These are phyloP conservation scores for Trichophyton equinum DNA, from an alignment of 2,329 filamentous ascomycete genomes.

Conservation along the genomic window DNA sequence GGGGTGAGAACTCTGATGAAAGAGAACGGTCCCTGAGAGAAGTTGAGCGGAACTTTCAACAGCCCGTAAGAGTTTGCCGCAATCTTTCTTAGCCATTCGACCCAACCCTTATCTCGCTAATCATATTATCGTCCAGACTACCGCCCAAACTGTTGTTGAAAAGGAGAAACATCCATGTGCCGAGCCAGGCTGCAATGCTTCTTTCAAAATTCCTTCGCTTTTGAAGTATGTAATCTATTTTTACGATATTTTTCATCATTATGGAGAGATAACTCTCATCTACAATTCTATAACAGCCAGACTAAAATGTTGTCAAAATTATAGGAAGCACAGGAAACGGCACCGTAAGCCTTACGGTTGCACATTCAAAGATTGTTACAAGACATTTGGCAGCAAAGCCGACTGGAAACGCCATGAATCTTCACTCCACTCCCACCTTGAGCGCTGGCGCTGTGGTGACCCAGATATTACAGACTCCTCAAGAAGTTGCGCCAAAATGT, in stretches of 20 bases:
- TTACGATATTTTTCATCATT: slow-evolving; percentile 14
- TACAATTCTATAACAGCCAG: neutral
- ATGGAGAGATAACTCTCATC: too few species aligned
- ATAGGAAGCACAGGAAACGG: slow-evolving; percentile 70
- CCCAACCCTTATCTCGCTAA: neutral
- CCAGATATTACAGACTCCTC: slow-evolving; percentile 17
- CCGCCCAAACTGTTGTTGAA: neutral
- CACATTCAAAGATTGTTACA: slow-evolving; percentile 56
- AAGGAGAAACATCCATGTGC: neutral
- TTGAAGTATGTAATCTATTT: neutral
- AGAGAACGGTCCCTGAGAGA: neutral
- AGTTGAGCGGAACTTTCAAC: neutral
- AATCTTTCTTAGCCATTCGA: neutral
- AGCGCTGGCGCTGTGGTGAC: slow-evolving; percentile 58
- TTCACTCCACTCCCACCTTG: slow-evolving; percentile 58
- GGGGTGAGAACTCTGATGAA: neutral
- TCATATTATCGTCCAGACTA: neutral
- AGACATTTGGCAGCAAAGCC: slow-evolving; percentile 78
- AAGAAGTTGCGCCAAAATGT: slow-evolving; percentile 45
- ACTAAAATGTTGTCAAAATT: neutral
- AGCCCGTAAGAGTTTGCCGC: neutral
- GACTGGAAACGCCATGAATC: slow-evolving; percentile 91
- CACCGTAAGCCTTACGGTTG: slow-evolving; percentile 74
- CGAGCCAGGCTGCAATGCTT: neutral
- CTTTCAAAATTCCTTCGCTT: neutral